Evolutionary conservation across 352 stramenopile species (phyloP).

Genomic region (Lagenidium giganteum): DNA sequence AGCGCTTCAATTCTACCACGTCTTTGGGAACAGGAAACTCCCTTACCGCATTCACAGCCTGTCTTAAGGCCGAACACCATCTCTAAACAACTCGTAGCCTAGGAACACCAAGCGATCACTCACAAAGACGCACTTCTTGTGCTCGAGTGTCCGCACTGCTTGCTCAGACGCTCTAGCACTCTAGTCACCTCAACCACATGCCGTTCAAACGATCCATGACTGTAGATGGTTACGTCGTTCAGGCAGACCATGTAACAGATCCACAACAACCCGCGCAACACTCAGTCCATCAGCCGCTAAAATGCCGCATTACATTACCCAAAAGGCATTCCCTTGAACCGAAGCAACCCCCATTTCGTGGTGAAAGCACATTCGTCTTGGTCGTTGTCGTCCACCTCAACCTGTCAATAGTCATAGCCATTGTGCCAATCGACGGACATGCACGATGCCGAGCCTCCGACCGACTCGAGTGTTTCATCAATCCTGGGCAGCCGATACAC

Average conservation of each 20-base stretch:
- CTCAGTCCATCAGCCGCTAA: conserved; percentile 21
- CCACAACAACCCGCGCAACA: conserved; percentile 1
- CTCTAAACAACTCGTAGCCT: neutral
- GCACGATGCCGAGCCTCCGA: conserved; percentile 8
- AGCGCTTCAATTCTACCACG: conserved; percentile 2
- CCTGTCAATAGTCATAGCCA: conserved; percentile 16
- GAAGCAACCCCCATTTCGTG: conserved; percentile 12
- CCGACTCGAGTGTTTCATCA: conserved; percentile 16
- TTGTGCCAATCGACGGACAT: conserved; percentile 12
- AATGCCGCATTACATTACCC: conserved; percentile 21
- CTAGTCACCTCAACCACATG: neutral
- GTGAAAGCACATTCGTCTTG: conserved; percentile 19
- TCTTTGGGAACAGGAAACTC: conserved; percentile 8
- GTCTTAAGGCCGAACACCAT: neutral
- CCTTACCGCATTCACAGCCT: conserved; percentile 2
- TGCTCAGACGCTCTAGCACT: conserved; percentile 6
- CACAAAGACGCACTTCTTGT: neutral
- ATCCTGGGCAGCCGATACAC: conserved; percentile 18
- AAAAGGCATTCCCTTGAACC: conserved; percentile 20
- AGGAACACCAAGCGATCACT: neutral
- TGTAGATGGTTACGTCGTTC: neutral
- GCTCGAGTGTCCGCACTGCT: conserved; percentile 11
- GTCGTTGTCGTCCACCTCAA: conserved; percentile 1
- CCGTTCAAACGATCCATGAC: neutral
- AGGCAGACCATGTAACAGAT: neutral